phyloP scores from a whole-genome alignment of 257 asterid species.

The Oldenlandia corymbosa region DNA sequence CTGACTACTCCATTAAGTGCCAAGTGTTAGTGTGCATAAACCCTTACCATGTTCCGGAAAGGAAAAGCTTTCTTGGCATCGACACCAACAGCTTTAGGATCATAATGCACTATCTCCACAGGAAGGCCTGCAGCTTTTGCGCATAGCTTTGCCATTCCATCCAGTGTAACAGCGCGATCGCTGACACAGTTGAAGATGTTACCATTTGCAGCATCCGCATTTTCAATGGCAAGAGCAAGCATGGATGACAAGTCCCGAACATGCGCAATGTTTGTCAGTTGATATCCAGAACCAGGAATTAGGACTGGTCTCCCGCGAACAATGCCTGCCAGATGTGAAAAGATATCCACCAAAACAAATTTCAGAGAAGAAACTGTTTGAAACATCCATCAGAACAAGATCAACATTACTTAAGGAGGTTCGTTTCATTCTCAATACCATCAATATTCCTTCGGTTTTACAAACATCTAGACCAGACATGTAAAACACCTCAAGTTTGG shows the following conservation, averaged over 20 bases:
- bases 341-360: slow-evolving; percentile 1
- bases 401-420: no score
- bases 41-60: slow-evolving; percentile 82
- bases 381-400: not conserved
- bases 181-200: slow-evolving; percentile 81
- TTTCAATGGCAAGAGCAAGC: slow-evolving; percentile 69
- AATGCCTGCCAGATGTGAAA: slow-evolving; percentile 45
- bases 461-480: no score
- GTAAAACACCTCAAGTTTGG: no score
- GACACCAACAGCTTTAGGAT: slow-evolving; percentile 73
- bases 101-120: slow-evolving; percentile 80
- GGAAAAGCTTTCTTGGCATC: slow-evolving; percentile 97
- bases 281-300: slow-evolving; percentile 93
- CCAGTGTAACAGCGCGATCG: slow-evolving; percentile 90
- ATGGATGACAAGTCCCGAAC: slow-evolving; percentile 86
- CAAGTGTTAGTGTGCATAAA: not conserved
- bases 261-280: slow-evolving; percentile 79
- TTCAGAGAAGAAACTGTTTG: slow-evolving; percentile 4
- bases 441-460: no score
- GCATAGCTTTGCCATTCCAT: slow-evolving; percentile 83
- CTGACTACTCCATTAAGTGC: no score
- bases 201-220: slow-evolving; percentile 62
- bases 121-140: slow-evolving; percentile 77
- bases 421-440: not conserved
- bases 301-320: slow-evolving; percentile 76